A percentile compares a stretch with the other conserved stretches of the same genome.
Evolutionary conservation across 108 stramenopile species (phyloP).

Genomic region (Ochromonas danica): DNA sequence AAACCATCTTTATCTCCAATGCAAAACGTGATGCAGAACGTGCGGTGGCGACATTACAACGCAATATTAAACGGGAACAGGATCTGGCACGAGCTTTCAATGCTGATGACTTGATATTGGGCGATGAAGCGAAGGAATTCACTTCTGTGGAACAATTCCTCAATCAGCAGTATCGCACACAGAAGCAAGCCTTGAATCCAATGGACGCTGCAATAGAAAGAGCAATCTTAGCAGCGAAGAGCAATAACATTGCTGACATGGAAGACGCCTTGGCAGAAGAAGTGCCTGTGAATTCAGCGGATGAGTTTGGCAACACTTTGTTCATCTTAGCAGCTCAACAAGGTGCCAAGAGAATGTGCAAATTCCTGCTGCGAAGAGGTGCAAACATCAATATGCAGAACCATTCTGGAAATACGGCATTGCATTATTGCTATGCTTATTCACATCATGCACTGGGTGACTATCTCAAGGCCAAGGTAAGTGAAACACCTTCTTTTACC

Average conservation of each 20-base stretch:
- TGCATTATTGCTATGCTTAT: slow-evolving; percentile 61
- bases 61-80: slow-evolving; percentile 24
- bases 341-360: slow-evolving; percentile 57
- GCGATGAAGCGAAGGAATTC: slow-evolving; percentile 10
- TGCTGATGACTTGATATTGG: slow-evolving; percentile 16
- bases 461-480: slow-evolving; percentile 42
- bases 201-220: background rate
- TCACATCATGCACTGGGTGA: slow-evolving; percentile 47
- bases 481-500: background rate
- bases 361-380: slow-evolving; percentile 58
- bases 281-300: slow-evolving; percentile 42
- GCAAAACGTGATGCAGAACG: slow-evolving; percentile 28
- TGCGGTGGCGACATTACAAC: slow-evolving; percentile 5
- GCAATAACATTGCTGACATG: slow-evolving; percentile 34
- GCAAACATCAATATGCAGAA: slow-evolving; percentile 65
- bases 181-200: slow-evolving; percentile 8
- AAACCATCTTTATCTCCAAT: slow-evolving; percentile 30
- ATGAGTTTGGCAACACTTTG: slow-evolving; percentile 62
- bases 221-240: slow-evolving; percentile 25
- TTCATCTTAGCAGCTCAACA: slow-evolving; percentile 57
- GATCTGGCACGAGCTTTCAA: background rate
- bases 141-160: slow-evolving; percentile 23
- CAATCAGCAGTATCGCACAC: background rate
- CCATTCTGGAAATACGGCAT: slow-evolving; percentile 57
- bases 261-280: slow-evolving; percentile 36